Base-by-base conservation (phyloP, 2,329 filamentous ascomycete genomes). In the Fusarium multiceps region DNA sequence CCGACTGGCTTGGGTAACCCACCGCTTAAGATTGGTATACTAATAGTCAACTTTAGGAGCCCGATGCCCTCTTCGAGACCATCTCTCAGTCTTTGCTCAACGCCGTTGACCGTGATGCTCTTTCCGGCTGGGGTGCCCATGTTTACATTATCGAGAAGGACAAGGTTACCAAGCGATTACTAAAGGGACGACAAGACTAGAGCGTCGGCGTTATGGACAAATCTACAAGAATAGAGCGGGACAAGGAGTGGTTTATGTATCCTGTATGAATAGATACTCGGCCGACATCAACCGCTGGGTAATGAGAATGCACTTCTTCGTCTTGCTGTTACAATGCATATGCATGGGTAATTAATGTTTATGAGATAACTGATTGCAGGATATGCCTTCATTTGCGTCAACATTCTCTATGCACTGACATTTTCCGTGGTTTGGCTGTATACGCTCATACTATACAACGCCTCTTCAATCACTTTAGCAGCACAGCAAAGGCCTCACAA, bases 121-220 rank as follows among this genome's bases (percentile, higher is more conserved):
- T 99, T 70, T 98, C 95, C 40, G 96, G 96, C 72, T 98, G 96
- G 96, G 96, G 96, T 80, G 96, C 96, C 41, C 94, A 99, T 79
- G 96, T 99, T 75, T 99, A 98, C 85, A 97, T 99, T 79, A 97
- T 99, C 81, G 96, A 98, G 87, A 99, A 99, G 89, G 94, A 97
- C 85, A 98, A 98, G 92, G 93, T 99, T 70, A 98, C 96, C 78
- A 98, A 98, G 91, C 89, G 96, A 81, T 89, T 99, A 90, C 86
- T 99, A 82, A 98, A 98, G 90, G 94, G 94, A 79, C 90, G 94
- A 86, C 95, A 98, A 85, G 95, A 98, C 81, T 94, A 93, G 70
- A 74, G 57, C 27, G 55, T 53, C 28, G 55, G 55, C 20, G 63
- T 63, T 59, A 63, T 59, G 43, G 49, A 55, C 34, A 72, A 64